Base-by-base conservation (phyloP, 1,284 basidiomycete species). In the Ustilago bromivora region DNA sequence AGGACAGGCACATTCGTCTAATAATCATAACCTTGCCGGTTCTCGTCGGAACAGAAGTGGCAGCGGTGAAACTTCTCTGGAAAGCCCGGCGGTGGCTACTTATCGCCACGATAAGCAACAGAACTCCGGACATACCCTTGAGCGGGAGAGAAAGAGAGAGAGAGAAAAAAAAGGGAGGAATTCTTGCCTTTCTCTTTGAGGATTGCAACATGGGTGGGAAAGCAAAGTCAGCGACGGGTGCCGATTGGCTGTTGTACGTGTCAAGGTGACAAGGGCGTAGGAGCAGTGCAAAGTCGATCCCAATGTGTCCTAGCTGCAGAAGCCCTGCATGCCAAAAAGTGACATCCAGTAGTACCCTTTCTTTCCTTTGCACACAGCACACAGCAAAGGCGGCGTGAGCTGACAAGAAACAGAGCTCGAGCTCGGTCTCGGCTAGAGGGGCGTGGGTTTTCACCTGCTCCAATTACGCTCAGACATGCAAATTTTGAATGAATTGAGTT, bases 251-350 rank as follows among this genome's bases (percentile, higher is more conserved):
- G 49, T 4, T 32, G 28, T 3, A 28, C 23, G 23, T 28, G 23
- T 28, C 23, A 28, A 32, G 28, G 15, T 17, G 28, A 28, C 28
- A 31, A 28, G 49, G 49, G 28, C 49, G 31, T 13, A 3, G 11
- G 28, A 51, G 15, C 49, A 51, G 49, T 51, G 49, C 49, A 51
- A 51, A 51, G 49, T 51, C 31, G 49, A 32, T 51, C 49, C 41
- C 31, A 31, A 13, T 32, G 15, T 15, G 15, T 51, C 31, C 49
- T 32, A 31, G 13, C 11, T 32, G 49, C 49, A 31, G 23, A 23
- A 31, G 13, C 49, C 49, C 49, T 51, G 49, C 49, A 51, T 51
- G 10, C 15, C 4, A 17, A 19, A 46, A 13, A 49, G 8, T 23
- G n/a, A 32, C 49, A 51, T 51, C 32, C 28, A 31, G 11, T 32